Base-by-base conservation (phyloP, 2,329 filamentous ascomycete genomes). In the Sclerotinia glacialis region DNA sequence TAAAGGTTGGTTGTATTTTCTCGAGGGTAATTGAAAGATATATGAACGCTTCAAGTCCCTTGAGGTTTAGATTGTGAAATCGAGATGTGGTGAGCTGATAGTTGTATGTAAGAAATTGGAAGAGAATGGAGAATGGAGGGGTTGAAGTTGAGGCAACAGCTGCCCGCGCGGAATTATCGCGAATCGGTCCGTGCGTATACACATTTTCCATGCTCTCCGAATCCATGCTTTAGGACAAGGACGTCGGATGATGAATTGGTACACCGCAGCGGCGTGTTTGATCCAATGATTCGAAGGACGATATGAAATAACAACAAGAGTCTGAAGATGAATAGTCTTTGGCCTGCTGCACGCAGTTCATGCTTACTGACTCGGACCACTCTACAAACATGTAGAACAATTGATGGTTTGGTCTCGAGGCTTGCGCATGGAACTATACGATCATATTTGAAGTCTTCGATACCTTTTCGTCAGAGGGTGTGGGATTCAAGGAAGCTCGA, bases 301-400 rank as follows among this genome's bases (percentile, higher is more conserved):
- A 42, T 65, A 71, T 73, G 68, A 65, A 53, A 64, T 67, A 37
- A 64, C 69, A 72, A 31, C 18, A 65, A 52, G 52, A 34, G 52
- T 16, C 31, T 18, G 21, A 72, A 68, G 23, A 75, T 75, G 73
- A 74, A 71, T 64, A 68, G 67, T 58, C 67, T 74, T 37, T 71
- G 71, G 69, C 72, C 70, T 40, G 65, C 68, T 50, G 59, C 69
- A 34, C 71, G 73, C 60, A 54, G 71, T 54, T 71, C 70, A 55
- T 72, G 71, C 68, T 64, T 72, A 31, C 68, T 68, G 42, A 53
- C 67, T 69, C 67, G 70, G 61, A 64, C 71, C 62, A 67, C 72
- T n/a, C 66, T 68, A 71, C 73, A 71, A 61, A 52, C 70, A 72
- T 47, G 60, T 31, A 54, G 34, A 16, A 49, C 40, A 67, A 34